Evolutionary conservation across 1,284 basidiomycete species (phyloP).

Genomic region (Neolentinus lepideus): DNA sequence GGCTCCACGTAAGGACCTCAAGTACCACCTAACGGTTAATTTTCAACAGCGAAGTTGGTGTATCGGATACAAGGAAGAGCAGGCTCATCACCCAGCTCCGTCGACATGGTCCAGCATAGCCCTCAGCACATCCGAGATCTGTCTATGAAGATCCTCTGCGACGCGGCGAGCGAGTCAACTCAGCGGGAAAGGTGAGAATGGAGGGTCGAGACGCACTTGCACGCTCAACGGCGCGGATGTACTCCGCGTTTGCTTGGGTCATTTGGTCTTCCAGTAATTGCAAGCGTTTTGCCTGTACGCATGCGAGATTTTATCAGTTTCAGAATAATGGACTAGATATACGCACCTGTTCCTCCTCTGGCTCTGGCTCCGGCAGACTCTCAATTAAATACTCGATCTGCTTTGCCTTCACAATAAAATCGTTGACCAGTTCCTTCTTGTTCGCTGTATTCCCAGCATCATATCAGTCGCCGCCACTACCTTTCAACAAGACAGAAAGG

Average conservation of each 20-base stretch:
- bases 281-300: constrained; percentile 60
- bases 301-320: not conserved
- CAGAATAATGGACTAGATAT: not conserved
- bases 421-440: constrained; percentile 71
- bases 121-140: constrained; percentile 52
- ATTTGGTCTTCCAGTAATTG: constrained; percentile 60
- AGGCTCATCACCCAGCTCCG: not conserved
- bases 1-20: no score
- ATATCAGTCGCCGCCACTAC: not conserved
- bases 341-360: constrained; percentile 63
- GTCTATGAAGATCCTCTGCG: constrained; percentile 51
- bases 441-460: constrained; percentile 49
- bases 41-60: no score
- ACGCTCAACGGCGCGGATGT: constrained; percentile 58
- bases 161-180: not conserved
- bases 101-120: constrained; percentile 54
- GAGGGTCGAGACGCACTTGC: constrained; percentile 47
- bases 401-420: constrained; percentile 77
- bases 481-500: constrained; percentile 4
- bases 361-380: constrained; percentile 65
- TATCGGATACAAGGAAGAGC: no score
- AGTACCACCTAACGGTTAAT: no score
- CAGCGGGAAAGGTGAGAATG: not conserved
- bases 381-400: constrained; percentile 78
- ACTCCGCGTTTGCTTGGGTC: constrained; percentile 65